phyloP scores from a whole-genome alignment of 2,329 filamentous ascomycete species.

The Davidsoniella australis region DNA sequence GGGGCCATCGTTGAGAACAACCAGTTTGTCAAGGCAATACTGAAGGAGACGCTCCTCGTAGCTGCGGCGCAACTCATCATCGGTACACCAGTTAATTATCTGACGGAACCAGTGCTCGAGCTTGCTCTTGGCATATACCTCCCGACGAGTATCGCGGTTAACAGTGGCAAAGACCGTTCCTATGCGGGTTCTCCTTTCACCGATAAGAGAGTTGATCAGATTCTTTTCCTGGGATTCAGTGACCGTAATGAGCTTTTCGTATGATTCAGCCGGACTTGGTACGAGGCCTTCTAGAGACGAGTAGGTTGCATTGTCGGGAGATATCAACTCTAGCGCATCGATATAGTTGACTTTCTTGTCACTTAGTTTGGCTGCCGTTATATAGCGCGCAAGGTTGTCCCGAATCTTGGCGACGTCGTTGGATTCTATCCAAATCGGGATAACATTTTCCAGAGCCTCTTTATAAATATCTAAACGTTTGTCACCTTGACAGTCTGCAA shows the following conservation, averaged over 20 bases:
- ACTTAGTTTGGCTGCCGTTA: slow-evolving; percentile 53
- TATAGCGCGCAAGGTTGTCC: slow-evolving; percentile 62
- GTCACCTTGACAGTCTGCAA: slow-evolving; percentile 51
- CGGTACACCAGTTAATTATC: slow-evolving; percentile 75
- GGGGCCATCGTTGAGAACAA: slow-evolving; percentile 44
- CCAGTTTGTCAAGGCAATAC: slow-evolving; percentile 61
- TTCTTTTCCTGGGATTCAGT: slow-evolving; percentile 76
- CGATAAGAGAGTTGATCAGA: slow-evolving; percentile 77
- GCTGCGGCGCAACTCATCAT: slow-evolving; percentile 66
- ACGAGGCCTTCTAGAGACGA: slow-evolving; percentile 67
- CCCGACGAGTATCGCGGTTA: slow-evolving; percentile 69
- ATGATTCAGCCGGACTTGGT: slow-evolving; percentile 62
- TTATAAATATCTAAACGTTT: slow-evolving; percentile 6
- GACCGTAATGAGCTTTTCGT: slow-evolving; percentile 66
- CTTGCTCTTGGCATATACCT: slow-evolving; percentile 59
- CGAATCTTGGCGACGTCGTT: slow-evolving; percentile 48
- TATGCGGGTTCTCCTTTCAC: slow-evolving; percentile 70
- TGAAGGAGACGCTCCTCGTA: slow-evolving; percentile 85
- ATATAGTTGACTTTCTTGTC: slow-evolving; percentile 61
- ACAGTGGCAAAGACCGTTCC: slow-evolving; percentile 74
- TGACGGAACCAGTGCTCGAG: slow-evolving; percentile 68
- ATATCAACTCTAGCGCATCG: slow-evolving; percentile 54
- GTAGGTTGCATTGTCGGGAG: slow-evolving; percentile 72
- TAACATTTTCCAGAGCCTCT: slow-evolving; percentile 44
- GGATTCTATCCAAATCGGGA: slow-evolving; percentile 52